Base-by-base conservation (phyloP, 2,329 filamentous ascomycete genomes). In the Alternaria arbusti region DNA sequence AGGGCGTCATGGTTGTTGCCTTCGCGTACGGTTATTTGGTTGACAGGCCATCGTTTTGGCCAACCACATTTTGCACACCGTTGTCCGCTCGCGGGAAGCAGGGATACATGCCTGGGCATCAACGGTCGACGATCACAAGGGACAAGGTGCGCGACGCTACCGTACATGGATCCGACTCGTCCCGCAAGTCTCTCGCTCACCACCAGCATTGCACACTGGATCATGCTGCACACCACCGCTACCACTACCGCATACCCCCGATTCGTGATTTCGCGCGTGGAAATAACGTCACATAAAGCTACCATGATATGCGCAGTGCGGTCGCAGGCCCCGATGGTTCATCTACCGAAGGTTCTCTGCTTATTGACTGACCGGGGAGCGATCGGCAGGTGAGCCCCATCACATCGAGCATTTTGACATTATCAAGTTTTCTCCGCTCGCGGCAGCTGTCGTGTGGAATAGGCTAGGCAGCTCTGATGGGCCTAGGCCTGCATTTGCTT, bases 91-190 rank as follows among this genome's bases (percentile, higher is more conserved):
- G 69, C 73, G 71, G 72, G 66, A 68, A 71, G 71, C 76, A 77
- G 73, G 76, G 75, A 72, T 78, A 28, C 23, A 57, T 55, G 58
- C 59, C 63, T 68, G 69, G 69, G 64, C 66, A 67, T 63, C 67
- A 74, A 72, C 74, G 69, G 74, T 57, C 57, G 74, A 65, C 71
- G 70, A 77, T 78, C 74, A 71, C 71, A 74, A 68, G 70, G 73
- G 67, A 66, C 57, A 67, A 69, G 68, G 69, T 65, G 71, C 71
- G 68, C 63, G 63, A 70, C 71, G 68, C 74, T 74, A 68, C 66
- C 65, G 68, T 56, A 69, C 69, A 70, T 69, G 71, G 69, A 72
- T 73, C 72, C 74, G 71, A 75, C 69, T 76, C 73, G 74, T 76
- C 69, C 72, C 71, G 74, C 67, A 66, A 66, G 57, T 70, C 66